Evolutionary conservation across 2,329 filamentous ascomycete species (phyloP), one percentile per base, ranked within the genome.

Genomic region (Monosporascus cannonballus): DNA sequence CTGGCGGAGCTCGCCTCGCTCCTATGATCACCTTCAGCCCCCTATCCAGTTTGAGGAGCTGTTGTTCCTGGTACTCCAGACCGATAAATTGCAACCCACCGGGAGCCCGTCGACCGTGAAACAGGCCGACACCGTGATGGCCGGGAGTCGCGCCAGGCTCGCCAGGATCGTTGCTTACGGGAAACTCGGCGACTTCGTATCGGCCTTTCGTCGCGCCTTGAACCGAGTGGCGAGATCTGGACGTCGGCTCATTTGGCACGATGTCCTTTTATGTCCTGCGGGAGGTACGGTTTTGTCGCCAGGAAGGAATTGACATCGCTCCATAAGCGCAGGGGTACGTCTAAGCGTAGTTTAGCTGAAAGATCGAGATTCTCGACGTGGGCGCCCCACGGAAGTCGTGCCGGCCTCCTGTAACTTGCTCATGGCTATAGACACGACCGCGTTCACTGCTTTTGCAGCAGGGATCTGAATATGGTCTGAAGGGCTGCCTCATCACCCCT

Each of bases 261-360:
- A 58, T 55, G 36, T 62, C 59, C 27, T 55, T 55, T 53, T 48
- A 61, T 25, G 27, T 60, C 56, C 48, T 59, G 54, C 64, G 58
- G 51, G 9, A 67, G 56, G 44, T 64, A 54, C 2, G 73, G 70
- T 51, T 74, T 69, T 58, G 73, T 74, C 24, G 58, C 59, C 41
- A 65, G 55, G 54, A 63, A 66, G 48, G 51, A 60, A 34, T 68
- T 65, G 53, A 69, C 67, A 47, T 69, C 64, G 36, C 54, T 53
- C 17, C 64, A 56, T 11, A 62, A 67, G 11, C 61, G 55, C 11
- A 55, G 55, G 2, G 38, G 38, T 67, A 67, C 3, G 58, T 62
- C 3, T 61, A 57, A 2, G 61, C 61, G 52, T 59, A 61, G 8
- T 15, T 54, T 41, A 65, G 54, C 42, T 63, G 25, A 61, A 22